Evolutionary conservation across 2,329 filamentous ascomycete genomes (phyloP).

Genomic region (Alternaria burnsii): DNA sequence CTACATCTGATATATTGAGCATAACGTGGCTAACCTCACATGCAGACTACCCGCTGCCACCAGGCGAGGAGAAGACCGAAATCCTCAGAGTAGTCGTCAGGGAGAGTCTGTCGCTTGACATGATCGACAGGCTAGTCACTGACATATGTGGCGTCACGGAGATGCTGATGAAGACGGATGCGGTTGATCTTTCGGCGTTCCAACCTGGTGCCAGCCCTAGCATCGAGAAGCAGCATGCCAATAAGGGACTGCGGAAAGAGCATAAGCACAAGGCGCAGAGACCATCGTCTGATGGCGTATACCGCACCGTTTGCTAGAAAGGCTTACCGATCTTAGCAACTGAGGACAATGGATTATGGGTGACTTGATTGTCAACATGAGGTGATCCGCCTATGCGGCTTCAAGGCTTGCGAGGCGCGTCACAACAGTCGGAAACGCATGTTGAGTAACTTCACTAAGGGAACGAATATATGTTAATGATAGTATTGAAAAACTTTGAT

Average conservation of each 20-base stretch:
- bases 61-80: constrained; percentile 67
- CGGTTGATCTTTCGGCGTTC: constrained; percentile 61
- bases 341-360: not conserved
- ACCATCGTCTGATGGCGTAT: constrained; percentile 59
- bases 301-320: constrained; percentile 58
- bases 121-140: constrained; percentile 68
- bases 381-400: not conserved
- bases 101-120: constrained; percentile 73
- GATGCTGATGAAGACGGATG: constrained; percentile 64
- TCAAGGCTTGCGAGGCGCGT: not conserved
- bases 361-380: not conserved
- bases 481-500: not conserved
- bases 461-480: not conserved
- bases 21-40: constrained; percentile 19
- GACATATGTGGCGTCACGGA: constrained; percentile 70
- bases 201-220: constrained; percentile 50
- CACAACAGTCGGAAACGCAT: not conserved
- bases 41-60: constrained; percentile 70
- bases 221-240: constrained; percentile 55
- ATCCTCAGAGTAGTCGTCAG: constrained; percentile 73
- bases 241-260: constrained; percentile 48
- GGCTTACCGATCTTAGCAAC: not conserved
- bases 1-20: constrained; percentile 1
- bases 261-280: constrained; percentile 56
- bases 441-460: not conserved